phyloP scores from a whole-genome alignment of 495 filamentous ascomycete species.

The Penicillium daleae region DNA sequence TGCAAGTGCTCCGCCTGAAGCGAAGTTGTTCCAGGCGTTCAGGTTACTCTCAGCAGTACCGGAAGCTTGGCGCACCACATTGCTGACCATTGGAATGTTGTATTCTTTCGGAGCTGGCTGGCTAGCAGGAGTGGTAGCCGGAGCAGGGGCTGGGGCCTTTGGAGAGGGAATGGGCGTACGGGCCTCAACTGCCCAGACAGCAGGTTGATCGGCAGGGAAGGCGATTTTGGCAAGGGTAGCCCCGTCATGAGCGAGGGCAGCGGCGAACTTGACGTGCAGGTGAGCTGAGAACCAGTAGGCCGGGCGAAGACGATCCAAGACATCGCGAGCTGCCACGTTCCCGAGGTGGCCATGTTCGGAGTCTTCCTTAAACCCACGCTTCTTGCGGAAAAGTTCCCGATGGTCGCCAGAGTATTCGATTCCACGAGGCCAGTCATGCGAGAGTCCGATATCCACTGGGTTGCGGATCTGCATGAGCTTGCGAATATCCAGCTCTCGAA shows the following conservation, averaged over 20 bases:
- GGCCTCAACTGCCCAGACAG: conserved; percentile 15
- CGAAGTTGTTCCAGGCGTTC: conserved; percentile 43
- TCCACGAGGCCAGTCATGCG: conserved; percentile 90
- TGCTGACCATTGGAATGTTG: neutral
- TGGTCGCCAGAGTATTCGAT: conserved; percentile 77
- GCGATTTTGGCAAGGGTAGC: conserved; percentile 11
- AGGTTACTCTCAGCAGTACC: neutral
- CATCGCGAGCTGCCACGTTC: conserved; percentile 72
- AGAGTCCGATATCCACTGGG: conserved; percentile 86
- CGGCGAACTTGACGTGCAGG: conserved; percentile 83
- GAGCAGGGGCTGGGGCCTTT: neutral
- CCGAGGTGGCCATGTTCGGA: conserved; percentile 74
- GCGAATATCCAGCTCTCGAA: conserved; percentile 85
- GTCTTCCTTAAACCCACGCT: conserved; percentile 74
- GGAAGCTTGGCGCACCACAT: neutral
- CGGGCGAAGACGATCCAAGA: conserved; percentile 80
- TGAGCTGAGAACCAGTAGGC: conserved; percentile 94
- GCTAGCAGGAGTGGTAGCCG: neutral
- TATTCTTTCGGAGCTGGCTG: neutral
- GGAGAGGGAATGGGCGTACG: neutral
- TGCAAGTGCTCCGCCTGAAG: neutral
- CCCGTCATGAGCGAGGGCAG: conserved; percentile 66
- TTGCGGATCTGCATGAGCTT: conserved; percentile 84
- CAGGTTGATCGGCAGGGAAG: neutral
- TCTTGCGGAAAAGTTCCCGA: conserved; percentile 63